These are phyloP conservation scores for Adansonia gregorii DNA, from an alignment of 441 rosid species.

Conservation along the genomic window DNA sequence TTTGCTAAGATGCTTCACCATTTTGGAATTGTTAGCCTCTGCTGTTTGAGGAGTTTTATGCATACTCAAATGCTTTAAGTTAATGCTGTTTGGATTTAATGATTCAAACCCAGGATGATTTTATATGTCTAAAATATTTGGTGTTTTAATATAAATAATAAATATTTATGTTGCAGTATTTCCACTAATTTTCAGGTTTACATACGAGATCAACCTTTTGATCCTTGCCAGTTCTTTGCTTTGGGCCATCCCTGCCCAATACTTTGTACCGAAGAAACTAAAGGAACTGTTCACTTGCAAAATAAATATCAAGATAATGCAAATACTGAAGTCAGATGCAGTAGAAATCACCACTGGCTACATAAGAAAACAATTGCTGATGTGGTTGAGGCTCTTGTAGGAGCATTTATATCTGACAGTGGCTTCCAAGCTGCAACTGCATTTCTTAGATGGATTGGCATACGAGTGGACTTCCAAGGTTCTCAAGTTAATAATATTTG, in stretches of 20 bases:
- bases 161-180: constrained; percentile 16
- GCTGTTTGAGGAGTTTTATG: constrained; percentile 12
- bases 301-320: constrained; percentile 37
- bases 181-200: constrained; percentile 58
- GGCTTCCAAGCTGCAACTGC: constrained; percentile 90
- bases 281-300: constrained; percentile 51
- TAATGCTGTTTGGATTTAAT: not conserved
- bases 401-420: constrained; percentile 88
- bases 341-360: constrained; percentile 85
- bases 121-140: not conserved
- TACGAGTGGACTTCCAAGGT: constrained; percentile 66
- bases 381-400: constrained; percentile 91
- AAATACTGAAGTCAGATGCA: constrained; percentile 66
- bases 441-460: constrained; percentile 92
- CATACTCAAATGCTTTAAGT: constrained; percentile 13
- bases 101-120: constrained; percentile 15
- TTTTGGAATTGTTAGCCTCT: constrained; percentile 13
- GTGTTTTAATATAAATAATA: constrained; percentile 1
- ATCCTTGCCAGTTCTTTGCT: constrained; percentile 82
- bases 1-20: not conserved
- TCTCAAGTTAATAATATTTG: constrained; percentile 60
- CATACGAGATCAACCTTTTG: constrained; percentile 88
- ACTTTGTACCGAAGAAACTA: constrained; percentile 58
- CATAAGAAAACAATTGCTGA: constrained; percentile 90
- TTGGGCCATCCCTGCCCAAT: constrained; percentile 72